Percentiles rank a stretch among this genome's conserved stretches.
Conservation (phyloP, 2,329 filamentous ascomycete genomes). For the Fusarium torreyae region DNA sequence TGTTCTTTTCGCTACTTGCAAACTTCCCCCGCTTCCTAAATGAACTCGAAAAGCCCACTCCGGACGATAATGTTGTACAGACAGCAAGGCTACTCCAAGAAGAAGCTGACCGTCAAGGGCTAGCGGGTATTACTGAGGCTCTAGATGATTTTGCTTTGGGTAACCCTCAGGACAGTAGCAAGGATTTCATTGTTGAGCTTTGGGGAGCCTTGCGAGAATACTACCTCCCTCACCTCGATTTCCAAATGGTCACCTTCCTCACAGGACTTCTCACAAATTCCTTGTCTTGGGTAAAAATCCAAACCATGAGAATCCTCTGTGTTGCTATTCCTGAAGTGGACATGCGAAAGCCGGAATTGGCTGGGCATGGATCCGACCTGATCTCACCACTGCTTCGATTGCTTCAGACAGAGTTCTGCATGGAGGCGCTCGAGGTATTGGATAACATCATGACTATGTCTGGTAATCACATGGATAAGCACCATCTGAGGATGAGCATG, state of each 20-base stretch:
- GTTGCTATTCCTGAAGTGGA: conserved; percentile 90
- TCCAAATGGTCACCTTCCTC: conserved; percentile 88
- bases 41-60: conserved; percentile 77
- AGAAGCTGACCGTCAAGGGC: conserved; percentile 81
- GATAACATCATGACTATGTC: conserved; percentile 97
- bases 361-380: conserved; percentile 91
- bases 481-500: conserved; percentile 98
- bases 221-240: conserved; percentile 87
- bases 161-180: conserved; percentile 75
- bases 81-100: conserved; percentile 79
- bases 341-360: conserved; percentile 91
- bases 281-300: conserved; percentile 89
- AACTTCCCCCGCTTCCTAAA: conserved; percentile 90
- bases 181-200: conserved; percentile 83
- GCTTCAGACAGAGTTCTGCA: conserved; percentile 93
- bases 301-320: conserved; percentile 91
- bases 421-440: conserved; percentile 90
- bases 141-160: conserved; percentile 79
- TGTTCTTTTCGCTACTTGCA: conserved; percentile 91
- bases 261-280: conserved; percentile 93
- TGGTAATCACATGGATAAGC: conserved; percentile 90
- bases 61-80: conserved; percentile 69
- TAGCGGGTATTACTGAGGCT: conserved; percentile 76
- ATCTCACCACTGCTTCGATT: conserved; percentile 93
- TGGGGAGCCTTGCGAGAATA: conserved; percentile 81